Base-by-base conservation (phyloP, 441 rosid genomes). In the Kokia cookei region DNA sequence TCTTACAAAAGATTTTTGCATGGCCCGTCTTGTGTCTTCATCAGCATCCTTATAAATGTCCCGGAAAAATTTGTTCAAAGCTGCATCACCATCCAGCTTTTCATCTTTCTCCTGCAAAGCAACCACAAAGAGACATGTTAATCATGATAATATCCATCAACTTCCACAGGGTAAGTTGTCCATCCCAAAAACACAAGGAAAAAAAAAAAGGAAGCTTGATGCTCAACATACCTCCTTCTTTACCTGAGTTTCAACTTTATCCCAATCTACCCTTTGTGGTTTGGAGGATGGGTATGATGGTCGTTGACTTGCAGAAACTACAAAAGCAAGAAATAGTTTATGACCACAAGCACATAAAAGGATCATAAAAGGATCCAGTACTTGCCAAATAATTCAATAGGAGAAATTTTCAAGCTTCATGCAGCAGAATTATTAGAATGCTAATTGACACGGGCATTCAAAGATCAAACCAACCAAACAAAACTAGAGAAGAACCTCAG, bases 1-100 rank as follows among this genome's bases (percentile, higher is more conserved):
- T 77, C 99, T 88, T 87, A 95, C 98, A 79, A 95, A 95, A 69
- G 96, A 93, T 82, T 93, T 95, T 60, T 86, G 77, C 99, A 95
- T 95, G 3, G 99, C 99, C 77, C 92, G 86, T 79, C 91, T 89
- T 5, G 83, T 89, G 82, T 95, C 98, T 59, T 95, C 99, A 70
- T 91, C 93, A 0, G 93, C 96, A 81, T 81, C 88, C 10, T 83
- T 73, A 75, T 93, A 95, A 73, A 93, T 95, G 5, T 83, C 95
- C 58, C 86, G 87, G 90, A 95, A 95, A 80, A 95, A 88, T 74
- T 87, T 95, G 88, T 95, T 95, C 86, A 95, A 77, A n/a, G 92
- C 99, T 7, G 97, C 99, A 78, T 95, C 99, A 73, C 99, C 99
- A 59, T 95, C 97, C 47, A 95, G 83, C 76, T 93, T 91, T 80